Evolutionary conservation across 768 basidiomycete genomes (phyloP), one percentile per base, ranked within the genome.

Genomic region (Pulveroboletus sp.): DNA sequence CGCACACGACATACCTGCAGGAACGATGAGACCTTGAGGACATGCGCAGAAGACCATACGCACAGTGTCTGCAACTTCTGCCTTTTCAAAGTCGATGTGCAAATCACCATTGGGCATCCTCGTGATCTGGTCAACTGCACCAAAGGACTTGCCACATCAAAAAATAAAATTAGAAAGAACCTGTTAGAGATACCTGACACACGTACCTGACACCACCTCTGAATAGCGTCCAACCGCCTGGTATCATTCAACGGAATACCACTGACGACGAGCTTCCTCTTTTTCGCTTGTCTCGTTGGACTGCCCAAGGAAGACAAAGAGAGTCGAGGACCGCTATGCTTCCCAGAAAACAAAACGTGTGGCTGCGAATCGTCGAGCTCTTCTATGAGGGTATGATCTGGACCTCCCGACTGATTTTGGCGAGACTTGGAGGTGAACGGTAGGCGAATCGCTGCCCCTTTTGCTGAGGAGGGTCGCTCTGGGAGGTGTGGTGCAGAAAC

Each of bases 61-160:
- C 62, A 89, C 88, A 7, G 84, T 89, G 55, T 89, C 88, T 18
- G 88, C 88, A 9, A 90, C 87, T 50, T 89, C 87, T 43, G 83
- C 75, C 46, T 78, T 80, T 41, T 80, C 76, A 60, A 89, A 90
- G 59, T 84, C 80, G 43, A 90, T 75, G 58, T 87, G 82, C n/a
- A 89, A 68, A 66, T 90, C 87, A 39, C 84, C 84, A 55, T 87
- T 89, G 43, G 83, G 82, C 75, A 84, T 80, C 44, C 86, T 74
- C 33, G 73, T 77, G 61, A 90, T 87, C 55, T 82, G 81, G 56
- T 78, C 81, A 10, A 90, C 67, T 68, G 87, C 86, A 37, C 88
- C 88, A 67, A 90, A 90, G 56, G 74, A 80, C 86, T 87, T 51
- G 36, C 0, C 15, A 36, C 26, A 44, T 28, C 60, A n/a, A 43